A percentile compares a stretch with the other conserved stretches of the same genome.
These are phyloP conservation scores for Limnomonas spitsbergensis DNA, from an alignment of 139 green algal species.

Conservation along the genomic window DNA sequence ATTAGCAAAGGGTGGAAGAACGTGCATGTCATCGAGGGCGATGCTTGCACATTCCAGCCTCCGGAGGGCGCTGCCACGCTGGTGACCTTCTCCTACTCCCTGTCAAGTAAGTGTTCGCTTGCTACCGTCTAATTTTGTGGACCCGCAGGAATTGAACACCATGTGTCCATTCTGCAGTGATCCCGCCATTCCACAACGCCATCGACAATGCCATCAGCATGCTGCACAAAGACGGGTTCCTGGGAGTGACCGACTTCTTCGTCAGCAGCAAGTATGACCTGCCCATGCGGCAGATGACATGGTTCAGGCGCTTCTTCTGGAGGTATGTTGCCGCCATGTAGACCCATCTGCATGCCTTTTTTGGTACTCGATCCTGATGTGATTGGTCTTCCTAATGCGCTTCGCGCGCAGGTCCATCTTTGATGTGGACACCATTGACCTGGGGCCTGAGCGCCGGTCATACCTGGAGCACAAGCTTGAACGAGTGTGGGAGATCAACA, in stretches of 20 bases:
- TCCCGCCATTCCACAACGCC: slow-evolving; percentile 91
- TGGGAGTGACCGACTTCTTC: slow-evolving; percentile 93
- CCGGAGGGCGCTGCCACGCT: slow-evolving; percentile 68
- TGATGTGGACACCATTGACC: slow-evolving; percentile 94
- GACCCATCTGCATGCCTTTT: too few species aligned
- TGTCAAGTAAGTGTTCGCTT: slow-evolving; percentile 78
- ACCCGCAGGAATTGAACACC: too few species aligned
- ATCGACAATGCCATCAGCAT: slow-evolving; percentile 84
- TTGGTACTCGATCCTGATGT: too few species aligned
- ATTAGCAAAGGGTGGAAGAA: slow-evolving; percentile 84
- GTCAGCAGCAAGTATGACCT: slow-evolving; percentile 88
- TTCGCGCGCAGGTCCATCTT: slow-evolving; percentile 64
- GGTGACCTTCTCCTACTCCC: slow-evolving; percentile 98
- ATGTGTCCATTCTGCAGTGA: slow-evolving; percentile 68
- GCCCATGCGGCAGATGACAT: slow-evolving; percentile 88
- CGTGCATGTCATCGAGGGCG: slow-evolving; percentile 87
- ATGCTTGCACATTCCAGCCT: slow-evolving; percentile 84
- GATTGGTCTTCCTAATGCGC: too few species aligned
- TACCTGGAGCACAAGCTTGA: slow-evolving; percentile 92
- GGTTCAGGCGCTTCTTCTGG: slow-evolving; percentile 91
- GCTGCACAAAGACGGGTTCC: slow-evolving; percentile 74
- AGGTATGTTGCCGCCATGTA: slow-evolving; percentile 49
- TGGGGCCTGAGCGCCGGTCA: slow-evolving; percentile 86
- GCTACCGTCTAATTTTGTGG: too few species aligned
- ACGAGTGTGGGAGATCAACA: slow-evolving; percentile 87